Evolutionary conservation across 306 rosid genomes (phyloP), one percentile per base, ranked within the genome.

Genomic region (Acacia confusa): DNA sequence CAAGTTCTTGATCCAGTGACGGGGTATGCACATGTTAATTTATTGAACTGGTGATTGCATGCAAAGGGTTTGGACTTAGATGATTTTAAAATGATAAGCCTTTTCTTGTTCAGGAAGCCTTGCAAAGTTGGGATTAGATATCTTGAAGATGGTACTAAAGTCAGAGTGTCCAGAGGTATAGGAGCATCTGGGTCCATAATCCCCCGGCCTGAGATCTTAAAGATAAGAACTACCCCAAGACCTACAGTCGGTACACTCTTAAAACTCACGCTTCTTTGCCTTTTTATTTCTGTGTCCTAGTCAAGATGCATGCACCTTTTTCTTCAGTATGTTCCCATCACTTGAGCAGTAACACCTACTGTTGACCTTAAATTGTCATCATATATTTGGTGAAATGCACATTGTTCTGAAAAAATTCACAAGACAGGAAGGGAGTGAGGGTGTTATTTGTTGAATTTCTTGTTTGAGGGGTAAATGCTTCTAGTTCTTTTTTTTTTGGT

Each of bases 101-200:
- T 11, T 64, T 77, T 57, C 64, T 74, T 75, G 40, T 86, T 81
- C 94, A 95, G 99, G 87, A 89, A 82, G 84, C 93, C 99, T 75
- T 90, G 94, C 87, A 95, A 95, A 87, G 86, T 92, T 78, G 99
- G 97, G 48, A 25, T 30, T 77, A 92, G 74, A 81, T 95, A 95
- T 88, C 97, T 95, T n/a, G 97, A 91, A 86, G 97, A 93, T 89
- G 97, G 97, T 73, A 86, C 91, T 17, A 93, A 93, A 85, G 99
- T 93, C 67, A 84, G 97, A 86, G 94, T 91, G 44, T 85, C 95
- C 41, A 84, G 97, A 83, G 97, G 97, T 57, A 61, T 87, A 30
- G 97, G 97, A 45, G 83, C 94, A 47, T 95, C 95, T 4, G 97
- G 86, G 50, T 93, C 99, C 70, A 90, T 93, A 69, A 95, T 92